phyloP scores from a whole-genome alignment of 495 filamentous ascomycete genomes.

The Penicillium cosmopolitanum region DNA sequence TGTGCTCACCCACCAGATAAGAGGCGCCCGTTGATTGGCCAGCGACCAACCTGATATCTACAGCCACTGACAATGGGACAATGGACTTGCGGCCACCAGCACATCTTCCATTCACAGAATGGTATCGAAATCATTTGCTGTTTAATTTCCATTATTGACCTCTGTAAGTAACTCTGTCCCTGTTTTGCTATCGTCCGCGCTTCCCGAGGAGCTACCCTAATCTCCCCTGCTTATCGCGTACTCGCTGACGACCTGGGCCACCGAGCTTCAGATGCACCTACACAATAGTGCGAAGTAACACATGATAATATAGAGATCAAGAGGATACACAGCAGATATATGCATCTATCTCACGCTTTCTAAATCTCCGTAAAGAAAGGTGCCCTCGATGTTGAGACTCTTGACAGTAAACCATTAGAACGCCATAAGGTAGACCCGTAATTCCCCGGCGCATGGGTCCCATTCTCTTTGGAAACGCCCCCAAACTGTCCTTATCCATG shows the following conservation, averaged over 20 bases:
- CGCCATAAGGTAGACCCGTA: conserved; percentile 22
- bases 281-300: not conserved
- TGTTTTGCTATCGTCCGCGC: conserved; percentile 21
- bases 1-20: conserved; percentile 24
- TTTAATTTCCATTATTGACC: conserved; percentile 34
- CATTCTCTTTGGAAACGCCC: conserved; percentile 8
- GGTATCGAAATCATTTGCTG: conserved; percentile 4
- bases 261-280: not conserved
- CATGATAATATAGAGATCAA: not conserved
- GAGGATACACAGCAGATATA: not conserved
- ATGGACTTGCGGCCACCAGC: not conserved
- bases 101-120: not conserved
- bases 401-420: not conserved
- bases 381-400: not conserved
- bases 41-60: conserved; percentile 30
- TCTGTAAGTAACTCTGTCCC: conserved; percentile 25
- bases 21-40: conserved; percentile 28
- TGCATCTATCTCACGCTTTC: not conserved
- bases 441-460: conserved; percentile 22
- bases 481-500: conserved; percentile 13
- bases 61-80: conserved; percentile 27
- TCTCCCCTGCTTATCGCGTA: conserved; percentile 21
- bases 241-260: not conserved
- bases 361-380: not conserved
- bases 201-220: not conserved